Evolutionary conservation across 2,329 filamentous ascomycete species (phyloP), one percentile per base, ranked within the genome.

Genomic region (Hymenotorrendiella dingleyae): DNA sequence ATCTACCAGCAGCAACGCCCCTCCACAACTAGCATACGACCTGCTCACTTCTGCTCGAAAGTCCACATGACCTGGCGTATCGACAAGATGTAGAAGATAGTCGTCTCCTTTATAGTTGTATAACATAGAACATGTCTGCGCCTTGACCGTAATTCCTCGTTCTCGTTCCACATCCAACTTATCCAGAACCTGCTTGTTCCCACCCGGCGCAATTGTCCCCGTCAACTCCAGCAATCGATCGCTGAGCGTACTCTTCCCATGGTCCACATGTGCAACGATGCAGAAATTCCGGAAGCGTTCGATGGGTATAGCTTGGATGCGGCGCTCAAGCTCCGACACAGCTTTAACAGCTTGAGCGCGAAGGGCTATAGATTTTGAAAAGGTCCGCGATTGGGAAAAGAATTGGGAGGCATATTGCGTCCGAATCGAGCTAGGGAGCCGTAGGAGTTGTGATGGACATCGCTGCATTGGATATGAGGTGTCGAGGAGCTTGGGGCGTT

Each of bases 261-360:
- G 93, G 64, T 98, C 93, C 62, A 98, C 94, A 64, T 98, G 93
- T 8, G 93, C 93, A 39, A 98, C 91, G 59, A 98, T 97, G 67
- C 93, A 98, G 64, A 98, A 98, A 65, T 98, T 98, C 50, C 93
- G 84, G 54, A 80, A 91, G 16, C 86, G 78, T 44, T 84, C 79
- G 57, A 90, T 83, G 2, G 86, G 86, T 42, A 91, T 90, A 5
- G 77, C 79, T 12, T 80, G 71, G 47, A 91, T 89, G 52, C 80
- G 74, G 32, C 65, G 63, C 54, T 79, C 74, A 41, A 79, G 66
- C 16, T 72, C 70, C 22, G 57, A 52, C 19, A 55, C 43, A n/a
- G 48, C 32, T 47, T 64, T 68, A 41, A 55, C 40, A 24, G 51
- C 52, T 43, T 57, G 53, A 23, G 55, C 56, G 30, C 45, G 50